Evolutionary conservation across 1,284 basidiomycete genomes (phyloP).

Genomic region (Ganoderma resinaceum): DNA sequence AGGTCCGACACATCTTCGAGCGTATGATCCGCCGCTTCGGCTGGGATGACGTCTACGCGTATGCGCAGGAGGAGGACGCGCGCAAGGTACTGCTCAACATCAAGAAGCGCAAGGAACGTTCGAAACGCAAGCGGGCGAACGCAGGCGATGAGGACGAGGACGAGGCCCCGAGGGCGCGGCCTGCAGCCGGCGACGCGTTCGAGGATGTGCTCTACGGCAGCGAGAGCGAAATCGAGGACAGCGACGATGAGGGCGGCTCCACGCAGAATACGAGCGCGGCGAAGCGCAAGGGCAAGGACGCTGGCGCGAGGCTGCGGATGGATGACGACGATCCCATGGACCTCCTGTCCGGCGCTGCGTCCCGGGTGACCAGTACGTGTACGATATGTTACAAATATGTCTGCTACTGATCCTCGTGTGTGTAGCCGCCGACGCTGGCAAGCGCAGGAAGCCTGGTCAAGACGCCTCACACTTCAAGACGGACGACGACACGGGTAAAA

Average conservation of each 20-base stretch:
- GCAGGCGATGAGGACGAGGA: conserved; percentile 65
- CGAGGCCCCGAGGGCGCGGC: conserved; percentile 54
- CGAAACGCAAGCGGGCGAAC: conserved; percentile 71
- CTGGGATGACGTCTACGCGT: conserved; percentile 83
- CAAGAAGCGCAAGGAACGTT: conserved; percentile 91
- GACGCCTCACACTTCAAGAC: conserved; percentile 90
- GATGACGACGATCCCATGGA: conserved; percentile 98
- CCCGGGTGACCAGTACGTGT: conserved; percentile 77
- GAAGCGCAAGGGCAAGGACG: conserved; percentile 47
- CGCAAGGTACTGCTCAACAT: conserved; percentile 89
- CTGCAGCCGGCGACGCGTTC: conserved; percentile 83
- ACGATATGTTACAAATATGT: neutral
- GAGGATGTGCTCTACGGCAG: conserved; percentile 96
- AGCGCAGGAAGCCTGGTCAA: conserved; percentile 82
- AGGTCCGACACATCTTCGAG: conserved; percentile 97
- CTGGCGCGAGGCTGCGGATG: conserved; percentile 74
- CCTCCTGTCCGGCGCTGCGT: conserved; percentile 85
- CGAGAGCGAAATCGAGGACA: conserved; percentile 84
- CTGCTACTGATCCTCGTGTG: neutral
- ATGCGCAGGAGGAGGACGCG: conserved; percentile 79
- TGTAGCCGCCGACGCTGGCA: conserved; percentile 58
- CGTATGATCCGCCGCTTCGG: conserved; percentile 93
- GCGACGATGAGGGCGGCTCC: conserved; percentile 67
- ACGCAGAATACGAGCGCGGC: conserved; percentile 36
- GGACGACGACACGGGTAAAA: conserved; percentile 87